These are phyloP conservation scores for Colletotrichum somersetense DNA, from an alignment of 2,329 filamentous ascomycete genomes.

Conservation along the genomic window DNA sequence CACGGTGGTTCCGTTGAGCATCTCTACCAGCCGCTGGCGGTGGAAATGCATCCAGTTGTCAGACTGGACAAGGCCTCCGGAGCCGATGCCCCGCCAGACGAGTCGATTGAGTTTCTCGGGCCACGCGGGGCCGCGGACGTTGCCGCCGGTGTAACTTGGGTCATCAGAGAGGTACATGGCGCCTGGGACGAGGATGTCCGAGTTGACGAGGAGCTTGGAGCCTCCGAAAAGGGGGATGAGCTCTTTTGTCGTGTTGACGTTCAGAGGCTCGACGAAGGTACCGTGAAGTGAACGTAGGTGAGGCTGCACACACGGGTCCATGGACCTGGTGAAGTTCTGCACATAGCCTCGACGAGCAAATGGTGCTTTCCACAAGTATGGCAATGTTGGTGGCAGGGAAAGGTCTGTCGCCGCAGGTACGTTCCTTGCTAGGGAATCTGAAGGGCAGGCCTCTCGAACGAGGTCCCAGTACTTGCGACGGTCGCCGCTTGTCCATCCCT, in stretches of 20 bases:
- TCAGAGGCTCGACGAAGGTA: constrained; percentile 67
- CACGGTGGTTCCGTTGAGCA: constrained; percentile 75
- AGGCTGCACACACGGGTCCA: constrained; percentile 71
- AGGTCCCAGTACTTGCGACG: constrained; percentile 67
- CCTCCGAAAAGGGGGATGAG: constrained; percentile 73
- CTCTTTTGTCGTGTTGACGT: constrained; percentile 64
- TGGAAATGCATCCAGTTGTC: constrained; percentile 77
- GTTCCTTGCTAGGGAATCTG: constrained; percentile 62
- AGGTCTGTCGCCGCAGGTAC: constrained; percentile 49
- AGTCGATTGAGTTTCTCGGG: constrained; percentile 66
- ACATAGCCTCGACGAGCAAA: constrained; percentile 63
- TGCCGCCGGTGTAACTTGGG: constrained; percentile 69
- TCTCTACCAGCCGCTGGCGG: constrained; percentile 77
- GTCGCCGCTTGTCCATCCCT: constrained; percentile 36
- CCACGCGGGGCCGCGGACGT: constrained; percentile 69
- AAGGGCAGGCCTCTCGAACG: constrained; percentile 68
- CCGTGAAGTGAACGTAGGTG: constrained; percentile 65
- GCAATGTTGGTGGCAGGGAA: constrained; percentile 50
- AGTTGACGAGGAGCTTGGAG: constrained; percentile 73
- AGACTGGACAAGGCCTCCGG: constrained; percentile 66
- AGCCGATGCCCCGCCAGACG: constrained; percentile 75
- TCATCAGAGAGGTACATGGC: constrained; percentile 74
- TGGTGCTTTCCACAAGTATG: constrained; percentile 50
- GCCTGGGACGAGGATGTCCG: constrained; percentile 73
- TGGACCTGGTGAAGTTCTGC: constrained; percentile 68